phyloP scores from a whole-genome alignment of 225 moss, liverwort and hornwort species.

The Anthoceros angustus region DNA sequence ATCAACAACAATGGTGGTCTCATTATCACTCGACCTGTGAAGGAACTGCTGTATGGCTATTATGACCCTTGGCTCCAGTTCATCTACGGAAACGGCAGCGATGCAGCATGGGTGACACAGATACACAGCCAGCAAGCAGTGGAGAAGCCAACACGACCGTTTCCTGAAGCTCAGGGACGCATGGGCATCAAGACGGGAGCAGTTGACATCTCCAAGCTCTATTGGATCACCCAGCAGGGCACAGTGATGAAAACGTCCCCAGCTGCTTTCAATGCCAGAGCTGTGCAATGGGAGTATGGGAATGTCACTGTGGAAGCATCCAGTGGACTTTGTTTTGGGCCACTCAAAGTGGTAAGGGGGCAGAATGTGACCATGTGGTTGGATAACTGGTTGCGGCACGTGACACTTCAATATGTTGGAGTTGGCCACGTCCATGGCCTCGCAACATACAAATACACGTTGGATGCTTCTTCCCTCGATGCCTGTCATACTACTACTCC shows the following conservation, averaged over 20 bases:
- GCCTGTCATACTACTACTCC: not conserved
- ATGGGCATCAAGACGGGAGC: not conserved
- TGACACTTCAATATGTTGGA: conserved; percentile 1
- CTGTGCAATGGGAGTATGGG: not conserved
- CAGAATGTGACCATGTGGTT: conserved; percentile 2
- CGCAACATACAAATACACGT: not conserved
- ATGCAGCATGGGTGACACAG: not conserved
- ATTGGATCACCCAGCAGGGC: conserved; percentile 4
- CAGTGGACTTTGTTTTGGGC: not conserved
- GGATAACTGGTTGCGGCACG: not conserved
- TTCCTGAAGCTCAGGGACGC: not conserved
- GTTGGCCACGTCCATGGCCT: not conserved
- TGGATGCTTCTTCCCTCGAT: not conserved
- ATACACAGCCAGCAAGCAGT: not conserved
- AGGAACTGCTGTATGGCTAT: not conserved
- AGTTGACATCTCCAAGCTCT: not conserved
- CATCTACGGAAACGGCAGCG: not conserved
- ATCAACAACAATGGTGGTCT: not conserved
- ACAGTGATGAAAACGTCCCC: not conserved
- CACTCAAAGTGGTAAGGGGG: not conserved
- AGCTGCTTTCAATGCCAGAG: conserved; percentile 1
- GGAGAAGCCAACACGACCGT: not conserved
- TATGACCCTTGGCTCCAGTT: conserved; percentile 4
- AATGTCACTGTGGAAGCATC: not conserved
- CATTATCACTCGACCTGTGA: not conserved